A percentile compares a stretch with the other conserved stretches of the same genome.
Conservation (phyloP, 2,329 filamentous ascomycete genomes). For the Epichloe uncinata region DNA sequence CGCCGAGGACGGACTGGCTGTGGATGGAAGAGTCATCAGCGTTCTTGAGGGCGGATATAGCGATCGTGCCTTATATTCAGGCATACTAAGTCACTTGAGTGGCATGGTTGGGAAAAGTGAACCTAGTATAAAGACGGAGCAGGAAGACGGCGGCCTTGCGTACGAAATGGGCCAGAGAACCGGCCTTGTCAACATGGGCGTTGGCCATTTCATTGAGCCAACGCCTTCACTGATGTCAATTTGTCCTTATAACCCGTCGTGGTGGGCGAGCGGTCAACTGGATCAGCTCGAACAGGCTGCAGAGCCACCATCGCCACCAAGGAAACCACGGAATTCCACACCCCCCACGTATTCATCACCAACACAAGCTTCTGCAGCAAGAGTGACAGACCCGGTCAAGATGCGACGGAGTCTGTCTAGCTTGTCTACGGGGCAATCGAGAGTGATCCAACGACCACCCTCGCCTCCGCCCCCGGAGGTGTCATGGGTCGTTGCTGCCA, state of each 20-base stretch:
- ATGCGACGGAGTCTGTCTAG: conserved; percentile 51
- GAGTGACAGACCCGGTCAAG: conserved; percentile 55
- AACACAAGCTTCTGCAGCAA: conserved; percentile 77
- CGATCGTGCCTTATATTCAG: conserved; percentile 76
- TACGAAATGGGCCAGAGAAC: conserved; percentile 45
- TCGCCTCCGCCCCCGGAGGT: conserved; percentile 69
- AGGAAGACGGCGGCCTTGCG: conserved; percentile 31
- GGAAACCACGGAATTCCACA: conserved; percentile 41
- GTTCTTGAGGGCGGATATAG: conserved; percentile 95
- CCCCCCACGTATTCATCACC: conserved; percentile 74
- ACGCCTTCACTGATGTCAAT: conserved; percentile 12
- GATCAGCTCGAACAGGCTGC: conserved; percentile 54
- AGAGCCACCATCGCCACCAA: conserved; percentile 32
- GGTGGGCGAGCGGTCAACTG: conserved; percentile 57
- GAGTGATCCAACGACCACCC: conserved; percentile 24
- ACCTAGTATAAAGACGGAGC: conserved; percentile 21
- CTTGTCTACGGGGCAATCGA: conserved; percentile 19
- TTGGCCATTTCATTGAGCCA: conserved; percentile 7
- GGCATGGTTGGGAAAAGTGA: conserved; percentile 53
- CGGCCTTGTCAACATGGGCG: conserved; percentile 24
- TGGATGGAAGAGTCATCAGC: conserved; percentile 78
- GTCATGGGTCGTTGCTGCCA: conserved; percentile 67
- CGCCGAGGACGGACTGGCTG: conserved; percentile 61
- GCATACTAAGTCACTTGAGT: conserved; percentile 79
- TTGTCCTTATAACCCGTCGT: conserved; percentile 49